Evolutionary conservation across 2,329 filamentous ascomycete species (phyloP), one percentile per base, ranked within the genome.

Genomic region (Alternaria panax): DNA sequence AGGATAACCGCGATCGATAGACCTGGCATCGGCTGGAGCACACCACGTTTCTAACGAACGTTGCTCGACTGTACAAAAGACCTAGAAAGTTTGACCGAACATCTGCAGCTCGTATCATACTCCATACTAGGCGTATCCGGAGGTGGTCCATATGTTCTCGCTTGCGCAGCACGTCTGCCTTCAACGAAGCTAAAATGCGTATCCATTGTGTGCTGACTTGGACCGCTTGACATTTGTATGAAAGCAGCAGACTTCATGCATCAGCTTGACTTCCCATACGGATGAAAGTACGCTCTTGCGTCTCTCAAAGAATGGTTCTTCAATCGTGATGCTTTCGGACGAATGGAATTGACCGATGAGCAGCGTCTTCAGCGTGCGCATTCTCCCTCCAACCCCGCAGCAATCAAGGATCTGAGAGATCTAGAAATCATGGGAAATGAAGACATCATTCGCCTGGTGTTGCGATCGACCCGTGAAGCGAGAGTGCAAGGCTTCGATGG

Each of bases 141-240:
- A 41, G 74, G 73, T 27, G 75, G 75, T 6, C 73, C 75, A 14
- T 72, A 70, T 34, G 70, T 69, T 3, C 72, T 78, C 4, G 70
- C 74, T 4, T 73, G 72, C 60, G 74, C 74, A 2, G 42, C 51
- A 9, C 40, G 55, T 6, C 60, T 75, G 0, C 73, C 73, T 0
- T 6, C 22, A 8, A 11, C 59, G 1, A 62, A 71, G 18, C 67
- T 77, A 24, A 70, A 68, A 45, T 61, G 57, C 46, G 66, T 68
- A 1, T 59, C 69, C 16, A 46, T 77, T 0, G 62, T 77, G 24
- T 75, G 71, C 50, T 74, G 73, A 32, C 46, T 78, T 8, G 75
- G 75, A 0, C 68, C 78, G 7, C 71, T 74, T 38, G 74, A 80
- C 52, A 77, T 79, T 6, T 73, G 77, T 32, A 75, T 75, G 69